Base-by-base conservation (phyloP, 2,329 filamentous ascomycete genomes). In the Emmonsia crescens region DNA sequence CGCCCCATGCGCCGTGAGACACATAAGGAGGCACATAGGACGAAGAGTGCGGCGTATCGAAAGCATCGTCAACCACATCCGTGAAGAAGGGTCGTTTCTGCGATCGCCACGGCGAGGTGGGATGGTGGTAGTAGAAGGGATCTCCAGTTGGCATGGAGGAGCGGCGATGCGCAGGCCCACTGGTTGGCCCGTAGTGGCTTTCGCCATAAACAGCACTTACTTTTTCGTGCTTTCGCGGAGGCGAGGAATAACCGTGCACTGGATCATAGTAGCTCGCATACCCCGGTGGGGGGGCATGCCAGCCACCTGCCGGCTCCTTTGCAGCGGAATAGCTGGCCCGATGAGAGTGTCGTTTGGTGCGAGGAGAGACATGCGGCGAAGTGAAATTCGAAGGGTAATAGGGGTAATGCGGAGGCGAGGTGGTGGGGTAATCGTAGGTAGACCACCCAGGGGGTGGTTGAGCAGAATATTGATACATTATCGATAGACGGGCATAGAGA, bases 181-280 rank as follows among this genome's bases (percentile, higher is more conserved):
- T 49, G 27, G 57, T 49, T 8, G 36, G 42, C 4, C 48, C 29
- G 46, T 44, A 54, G 24, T 54, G 42, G 46, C 58, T 51, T 48
- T 70, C 74, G 72, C 74, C 74, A 71, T 72, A 74, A 76, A 77
- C 81, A 80, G 79, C 80, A 86, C 84, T 86, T 85, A 86, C 84
- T 85, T 83, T 81, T 76, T 86, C 83, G 74, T 82, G 79, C 72
- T 77, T 78, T 71, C 74, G 76, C 76, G 81, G 78, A 76, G 77
- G 76, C 65, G 79, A 73, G 77, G 78, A 73, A 78, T 82, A 74
- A 73, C 80, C 74, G 70, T 75, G 75, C 68, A 73, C 74, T 59
- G 72, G 64, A 56, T 80, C 76, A 68, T 81, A 78, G 59, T 77
- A 74, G 60, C 73, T 74, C 64, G 75, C 75, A 65, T 78, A 77